These are phyloP conservation scores for Saccharomyces hybrid DNA, from an alignment of 1,139 yeast genomes.

Conservation along the genomic window DNA sequence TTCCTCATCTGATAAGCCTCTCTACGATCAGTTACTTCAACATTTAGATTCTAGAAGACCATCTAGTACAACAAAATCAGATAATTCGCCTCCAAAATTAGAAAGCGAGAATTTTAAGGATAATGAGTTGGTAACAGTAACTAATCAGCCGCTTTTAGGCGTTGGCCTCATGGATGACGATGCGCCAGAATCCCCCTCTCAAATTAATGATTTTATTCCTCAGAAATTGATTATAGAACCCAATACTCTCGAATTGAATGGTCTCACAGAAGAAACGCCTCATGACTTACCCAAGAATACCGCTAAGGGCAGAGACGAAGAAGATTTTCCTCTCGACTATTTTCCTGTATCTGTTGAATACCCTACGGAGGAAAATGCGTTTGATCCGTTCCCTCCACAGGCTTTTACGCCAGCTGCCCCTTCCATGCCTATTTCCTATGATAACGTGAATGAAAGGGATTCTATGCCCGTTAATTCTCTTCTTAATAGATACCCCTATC, in stretches of 20 bases:
- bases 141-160: background rate
- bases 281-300: conserved; percentile 1
- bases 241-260: background rate
- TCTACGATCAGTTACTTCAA: conserved; percentile 24
- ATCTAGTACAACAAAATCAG: background rate
- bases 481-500: background rate
- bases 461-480: background rate
- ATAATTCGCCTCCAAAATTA: background rate
- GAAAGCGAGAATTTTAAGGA: background rate
- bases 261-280: background rate
- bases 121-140: background rate
- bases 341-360: conserved; percentile 37
- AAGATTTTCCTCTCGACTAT: conserved; percentile 62
- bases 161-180: background rate
- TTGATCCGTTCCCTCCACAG: conserved; percentile 5
- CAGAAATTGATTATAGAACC: background rate
- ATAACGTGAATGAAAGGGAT: background rate
- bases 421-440: background rate
- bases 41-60: conserved; percentile 7
- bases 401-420: background rate
- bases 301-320: conserved; percentile 27
- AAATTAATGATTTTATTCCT: background rate
- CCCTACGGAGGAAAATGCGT: conserved; percentile 17
- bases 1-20: conserved; percentile 13
- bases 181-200: background rate